Evolutionary conservation across 768 basidiomycete species (phyloP), one percentile per base, ranked within the genome.

Genomic region (Phylloporus rhodoxanthus): DNA sequence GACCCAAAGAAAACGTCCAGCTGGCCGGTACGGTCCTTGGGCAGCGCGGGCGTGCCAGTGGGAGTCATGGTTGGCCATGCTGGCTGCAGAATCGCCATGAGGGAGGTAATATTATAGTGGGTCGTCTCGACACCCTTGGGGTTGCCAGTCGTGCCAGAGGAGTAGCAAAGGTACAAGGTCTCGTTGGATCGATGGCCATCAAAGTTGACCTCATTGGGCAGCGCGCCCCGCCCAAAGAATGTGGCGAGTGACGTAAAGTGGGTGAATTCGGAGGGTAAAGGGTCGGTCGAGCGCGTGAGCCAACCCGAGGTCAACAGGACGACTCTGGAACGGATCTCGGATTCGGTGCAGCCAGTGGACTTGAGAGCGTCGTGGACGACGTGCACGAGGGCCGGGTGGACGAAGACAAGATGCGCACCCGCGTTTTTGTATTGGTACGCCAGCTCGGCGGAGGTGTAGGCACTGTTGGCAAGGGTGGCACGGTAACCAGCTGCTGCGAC

Each of bases 121-220:
- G 81, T 84, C 0, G 83, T 84, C 79, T 75, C 69, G 17, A 81
- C 78, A 6, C 79, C 89, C 66, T 91, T 92, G 2, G 89, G 82
- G 54, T 81, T 81, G 2, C 88, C 86, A 0, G 85, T 88, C 1
- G 88, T 91, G 5, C 88, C 88, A 62, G 68, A 70, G 6, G 68
- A 72, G 50, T 88, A 88, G 50, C 84, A 87, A 33, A 89, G 60
- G 55, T 79, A 80, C 3, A 72, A 65, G 0, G 87, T 87, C 57
- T 85, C 81, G 46, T 81, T 61, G 2, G 81, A 71, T 17, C 70
- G 60, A 0, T 71, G 55, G 0, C 77, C 81, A 11, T 80, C 72
- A 43, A 84, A 81, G 56, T 67, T 70, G 54, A 78, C 81, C 59
- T 86, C 84, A 4, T 70, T 58, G 10, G 57, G 50, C 10, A 87